A percentile compares a stretch with the other conserved stretches of the same genome.
Conservation (phyloP, 345 rosid genomes). For the Bretschneidera sinensis region DNA sequence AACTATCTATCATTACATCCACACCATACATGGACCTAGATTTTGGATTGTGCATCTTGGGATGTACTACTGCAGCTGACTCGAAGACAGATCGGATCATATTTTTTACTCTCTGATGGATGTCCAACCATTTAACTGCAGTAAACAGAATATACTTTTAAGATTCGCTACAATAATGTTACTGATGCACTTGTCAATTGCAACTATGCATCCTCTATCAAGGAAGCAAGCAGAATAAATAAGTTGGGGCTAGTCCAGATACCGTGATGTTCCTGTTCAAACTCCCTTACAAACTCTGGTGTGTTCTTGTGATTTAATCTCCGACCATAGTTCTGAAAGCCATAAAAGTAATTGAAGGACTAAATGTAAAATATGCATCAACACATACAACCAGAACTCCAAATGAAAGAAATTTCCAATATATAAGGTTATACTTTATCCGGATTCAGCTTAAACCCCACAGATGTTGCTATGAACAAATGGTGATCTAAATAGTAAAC, state of each 20-base stretch:
- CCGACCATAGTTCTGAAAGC: constrained; percentile 79
- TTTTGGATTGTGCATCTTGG: constrained; percentile 77
- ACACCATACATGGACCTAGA: constrained; percentile 89
- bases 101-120: constrained; percentile 54
- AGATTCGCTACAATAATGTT: background rate
- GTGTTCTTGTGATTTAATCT: constrained; percentile 75
- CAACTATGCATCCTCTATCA: background rate
- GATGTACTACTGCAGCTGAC: constrained; percentile 81
- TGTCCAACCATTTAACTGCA: constrained; percentile 79
- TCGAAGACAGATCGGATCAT: constrained; percentile 68
- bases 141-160: constrained; percentile 7
- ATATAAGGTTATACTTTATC: too few relatives aligned
- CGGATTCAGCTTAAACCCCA: background rate
- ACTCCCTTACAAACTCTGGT: constrained; percentile 71
- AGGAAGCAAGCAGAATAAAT: background rate
- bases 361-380: background rate
- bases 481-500: too few relatives aligned
- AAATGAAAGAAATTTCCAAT: background rate
- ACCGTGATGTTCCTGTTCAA: constrained; percentile 84
- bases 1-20: constrained; percentile 83
- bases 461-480: background rate
- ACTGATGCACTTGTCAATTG: background rate
- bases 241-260: constrained; percentile 11
- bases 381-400: background rate
- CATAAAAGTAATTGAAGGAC: constrained; percentile 17